Evolutionary conservation across 129 eudicot species (phyloP).

Genomic region (Arctium minus): DNA sequence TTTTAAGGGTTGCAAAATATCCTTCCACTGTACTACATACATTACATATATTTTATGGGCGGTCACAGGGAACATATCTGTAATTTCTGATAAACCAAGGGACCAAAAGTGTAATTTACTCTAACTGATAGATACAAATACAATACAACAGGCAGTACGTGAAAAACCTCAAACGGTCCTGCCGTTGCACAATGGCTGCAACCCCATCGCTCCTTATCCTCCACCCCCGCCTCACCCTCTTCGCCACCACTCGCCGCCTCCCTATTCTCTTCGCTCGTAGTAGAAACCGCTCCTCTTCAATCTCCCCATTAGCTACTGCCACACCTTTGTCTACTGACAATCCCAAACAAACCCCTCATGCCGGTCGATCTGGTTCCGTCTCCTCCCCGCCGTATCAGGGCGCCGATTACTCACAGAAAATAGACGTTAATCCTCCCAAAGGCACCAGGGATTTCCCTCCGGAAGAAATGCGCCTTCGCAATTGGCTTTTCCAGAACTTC

Average conservation of each 20-base stretch:
- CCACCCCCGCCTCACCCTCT: slow-evolving; percentile 45
- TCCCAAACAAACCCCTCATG: slow-evolving; percentile 37
- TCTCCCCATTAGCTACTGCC: slow-evolving; percentile 13
- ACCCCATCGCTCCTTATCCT: slow-evolving; percentile 70
- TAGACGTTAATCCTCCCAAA: slow-evolving; percentile 96
- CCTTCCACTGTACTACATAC: no score
- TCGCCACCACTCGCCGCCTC: slow-evolving; percentile 43
- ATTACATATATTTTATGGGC: no score
- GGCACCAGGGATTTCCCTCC: slow-evolving; percentile 99
- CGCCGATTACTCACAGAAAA: slow-evolving; percentile 36
- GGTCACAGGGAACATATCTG: not conserved
- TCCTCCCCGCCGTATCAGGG: slow-evolving; percentile 42
- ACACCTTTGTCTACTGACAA: slow-evolving; percentile 6
- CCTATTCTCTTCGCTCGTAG: slow-evolving; percentile 4
- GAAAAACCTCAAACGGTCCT: not conserved
- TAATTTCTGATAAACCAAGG: not conserved
- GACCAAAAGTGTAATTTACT: not conserved
- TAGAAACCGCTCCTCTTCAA: slow-evolving; percentile 24
- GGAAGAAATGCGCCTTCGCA: slow-evolving; percentile 91
- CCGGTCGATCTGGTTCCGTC: slow-evolving; percentile 61
- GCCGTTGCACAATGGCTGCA: slow-evolving; percentile 32
- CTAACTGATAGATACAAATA: not conserved
- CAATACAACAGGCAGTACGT: not conserved
- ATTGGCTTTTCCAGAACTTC: slow-evolving; percentile 83
- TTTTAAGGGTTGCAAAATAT: no score